A percentile compares a stretch with the other conserved stretches of the same genome.
Conservation (phyloP, 495 filamentous ascomycete genomes). For the Daldinia grandis region DNA sequence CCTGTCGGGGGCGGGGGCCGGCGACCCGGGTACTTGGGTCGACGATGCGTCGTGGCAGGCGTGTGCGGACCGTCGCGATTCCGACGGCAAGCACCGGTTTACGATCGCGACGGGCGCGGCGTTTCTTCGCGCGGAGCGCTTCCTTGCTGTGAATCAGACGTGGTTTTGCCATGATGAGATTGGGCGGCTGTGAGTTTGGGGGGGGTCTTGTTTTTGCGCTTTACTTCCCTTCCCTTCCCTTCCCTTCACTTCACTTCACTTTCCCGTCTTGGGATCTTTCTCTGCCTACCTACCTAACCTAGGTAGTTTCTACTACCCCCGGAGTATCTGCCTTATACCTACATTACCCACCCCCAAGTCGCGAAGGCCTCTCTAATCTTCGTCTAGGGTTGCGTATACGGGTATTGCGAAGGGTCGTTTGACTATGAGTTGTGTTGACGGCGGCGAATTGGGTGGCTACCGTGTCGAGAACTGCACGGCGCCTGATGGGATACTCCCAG, state of each 20-base stretch:
- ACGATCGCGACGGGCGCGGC: constrained; percentile 36
- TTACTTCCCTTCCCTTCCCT: not conserved
- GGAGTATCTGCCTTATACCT: too few species aligned
- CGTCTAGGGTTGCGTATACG: constrained; percentile 36
- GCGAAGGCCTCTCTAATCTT: not conserved
- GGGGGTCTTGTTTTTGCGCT: not conserved
- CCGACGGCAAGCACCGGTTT: constrained; percentile 38
- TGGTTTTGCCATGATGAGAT: constrained; percentile 41
- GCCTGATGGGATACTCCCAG: constrained; percentile 21
- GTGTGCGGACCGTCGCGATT: constrained; percentile 39
- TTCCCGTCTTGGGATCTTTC: too few species aligned
- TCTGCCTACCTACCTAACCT: too few species aligned
- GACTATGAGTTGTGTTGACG: constrained; percentile 27
- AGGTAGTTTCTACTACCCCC: too few species aligned
- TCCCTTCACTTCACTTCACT: too few species aligned
- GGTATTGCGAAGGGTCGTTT: constrained; percentile 32
- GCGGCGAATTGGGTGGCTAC: constrained; percentile 38
- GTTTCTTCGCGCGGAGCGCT: constrained; percentile 15
- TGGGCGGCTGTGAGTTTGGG: constrained; percentile 30
- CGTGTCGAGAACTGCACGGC: constrained; percentile 41
- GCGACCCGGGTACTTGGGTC: constrained; percentile 13
- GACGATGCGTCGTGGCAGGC: constrained; percentile 33
- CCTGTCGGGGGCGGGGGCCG: not conserved
- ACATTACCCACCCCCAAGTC: too few species aligned
- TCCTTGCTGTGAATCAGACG: constrained; percentile 34